Evolutionary conservation across 148 eudicot species (phyloP).

Genomic region (Chenopodium formosanum): DNA sequence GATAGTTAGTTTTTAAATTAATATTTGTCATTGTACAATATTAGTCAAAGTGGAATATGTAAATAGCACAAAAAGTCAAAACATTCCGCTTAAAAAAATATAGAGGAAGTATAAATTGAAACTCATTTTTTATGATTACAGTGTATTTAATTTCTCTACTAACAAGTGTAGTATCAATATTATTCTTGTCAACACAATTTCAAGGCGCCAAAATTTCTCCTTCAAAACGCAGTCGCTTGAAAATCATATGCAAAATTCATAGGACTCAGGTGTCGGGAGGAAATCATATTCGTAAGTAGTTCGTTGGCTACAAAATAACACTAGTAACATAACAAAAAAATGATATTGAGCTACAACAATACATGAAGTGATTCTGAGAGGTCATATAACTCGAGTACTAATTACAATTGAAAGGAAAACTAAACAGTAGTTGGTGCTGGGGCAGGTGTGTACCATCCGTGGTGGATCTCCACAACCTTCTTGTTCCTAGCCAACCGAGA

Average conservation of each 20-base stretch:
- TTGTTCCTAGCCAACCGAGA: constrained; percentile 85
- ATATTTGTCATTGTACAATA: no score
- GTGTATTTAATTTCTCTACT: no score
- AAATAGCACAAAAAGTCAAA: no score
- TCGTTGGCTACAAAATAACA: constrained; percentile 7
- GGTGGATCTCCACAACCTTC: constrained; percentile 75
- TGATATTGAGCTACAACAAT: constrained; percentile 13
- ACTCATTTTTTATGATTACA: no score
- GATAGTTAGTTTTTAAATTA: no score
- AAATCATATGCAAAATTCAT: background rate
- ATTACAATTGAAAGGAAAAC: background rate
- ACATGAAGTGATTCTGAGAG: constrained; percentile 1
- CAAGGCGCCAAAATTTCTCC: no score
- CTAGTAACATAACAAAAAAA: background rate
- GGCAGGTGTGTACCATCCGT: constrained; percentile 83
- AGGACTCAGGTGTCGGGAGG: background rate
- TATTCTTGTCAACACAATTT: no score
- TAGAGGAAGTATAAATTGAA: no score
- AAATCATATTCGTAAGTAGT: background rate
- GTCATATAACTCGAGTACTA: constrained; percentile 2
- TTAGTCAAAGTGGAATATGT: no score
- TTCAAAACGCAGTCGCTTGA: background rate
- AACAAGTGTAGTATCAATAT: no score
- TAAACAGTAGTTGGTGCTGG: constrained; percentile 32
- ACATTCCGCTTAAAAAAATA: no score